Conservation (phyloP, 2,329 filamentous ascomycete genomes). For the Beauveria caledonica region DNA sequence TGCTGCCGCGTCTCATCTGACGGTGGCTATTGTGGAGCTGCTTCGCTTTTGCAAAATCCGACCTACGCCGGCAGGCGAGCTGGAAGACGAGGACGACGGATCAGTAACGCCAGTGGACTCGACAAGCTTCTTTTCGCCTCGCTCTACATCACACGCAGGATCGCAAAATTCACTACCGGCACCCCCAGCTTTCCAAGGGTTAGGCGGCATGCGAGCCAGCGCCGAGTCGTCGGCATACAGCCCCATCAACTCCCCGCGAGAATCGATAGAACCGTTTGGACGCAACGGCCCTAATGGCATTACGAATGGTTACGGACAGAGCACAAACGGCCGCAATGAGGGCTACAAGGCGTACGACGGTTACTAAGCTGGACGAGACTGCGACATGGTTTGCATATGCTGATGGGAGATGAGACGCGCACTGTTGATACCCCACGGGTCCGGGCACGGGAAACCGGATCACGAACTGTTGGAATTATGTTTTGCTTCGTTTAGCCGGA, state of each 20-base stretch:
- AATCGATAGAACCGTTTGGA: constrained; percentile 40
- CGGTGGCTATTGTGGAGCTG: constrained; percentile 77
- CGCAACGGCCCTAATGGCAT: constrained; percentile 23
- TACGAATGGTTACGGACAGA: constrained; percentile 32
- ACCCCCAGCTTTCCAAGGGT: constrained; percentile 49
- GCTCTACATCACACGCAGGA: constrained; percentile 31
- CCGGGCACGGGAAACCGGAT: neutral
- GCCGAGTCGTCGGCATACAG: constrained; percentile 68
- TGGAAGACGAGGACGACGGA: constrained; percentile 70
- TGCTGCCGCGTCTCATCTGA: constrained; percentile 84
- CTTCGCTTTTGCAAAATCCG: constrained; percentile 78
- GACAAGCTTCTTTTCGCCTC: constrained; percentile 59
- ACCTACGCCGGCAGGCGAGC: constrained; percentile 62
- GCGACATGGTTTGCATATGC: neutral
- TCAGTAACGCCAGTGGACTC: constrained; percentile 58
- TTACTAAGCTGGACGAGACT: constrained; percentile 21
- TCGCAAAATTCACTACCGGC: constrained; percentile 37
- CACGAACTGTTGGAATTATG: constrained; percentile 7
- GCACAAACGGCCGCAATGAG: constrained; percentile 27
- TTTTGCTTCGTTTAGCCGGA: constrained; percentile 2
- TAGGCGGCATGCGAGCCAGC: constrained; percentile 50
- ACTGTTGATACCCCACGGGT: constrained; percentile 8
- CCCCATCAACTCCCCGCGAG: constrained; percentile 59
- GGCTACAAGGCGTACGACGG: constrained; percentile 31
- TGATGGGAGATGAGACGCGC: neutral